Percentiles rank a stretch among this genome's conserved stretches.
These are phyloP conservation scores for Dictyostelium intermedium DNA, from an alignment of 78 protist species.

Conservation along the genomic window DNA sequence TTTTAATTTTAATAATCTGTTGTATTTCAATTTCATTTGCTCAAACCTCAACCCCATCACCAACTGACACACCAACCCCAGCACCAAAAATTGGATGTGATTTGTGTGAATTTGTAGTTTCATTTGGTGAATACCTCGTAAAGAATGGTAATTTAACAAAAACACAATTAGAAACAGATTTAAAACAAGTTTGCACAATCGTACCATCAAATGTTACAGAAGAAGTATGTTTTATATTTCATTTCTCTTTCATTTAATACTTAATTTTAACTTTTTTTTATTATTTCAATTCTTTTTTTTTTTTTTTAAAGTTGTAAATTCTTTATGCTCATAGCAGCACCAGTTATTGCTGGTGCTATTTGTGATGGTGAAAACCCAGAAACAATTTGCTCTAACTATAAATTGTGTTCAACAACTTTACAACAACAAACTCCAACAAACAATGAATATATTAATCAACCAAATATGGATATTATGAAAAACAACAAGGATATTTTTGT, in stretches of 20 bases:
- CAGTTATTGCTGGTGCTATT: slow-evolving; percentile 28
- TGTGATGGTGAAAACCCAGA: slow-evolving; percentile 13
- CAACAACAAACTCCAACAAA: background rate
- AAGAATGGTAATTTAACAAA: slow-evolving; percentile 22
- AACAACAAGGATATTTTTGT: background rate
- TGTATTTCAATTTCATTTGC: background rate
- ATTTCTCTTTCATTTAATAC: background rate
- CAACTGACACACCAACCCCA: background rate
- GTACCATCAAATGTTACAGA: slow-evolving; percentile 32
- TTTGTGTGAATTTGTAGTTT: background rate
- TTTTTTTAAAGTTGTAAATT: background rate
- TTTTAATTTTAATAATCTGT: background rate
- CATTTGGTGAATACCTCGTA: slow-evolving; percentile 2
- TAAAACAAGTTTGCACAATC: slow-evolving; percentile 1
- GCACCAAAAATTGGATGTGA: slow-evolving; percentile 2
- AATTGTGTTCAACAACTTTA: background rate
- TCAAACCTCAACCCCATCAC: background rate
- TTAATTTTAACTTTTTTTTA: too few relatives aligned
- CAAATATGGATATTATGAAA: background rate
- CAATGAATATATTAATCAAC: background rate
- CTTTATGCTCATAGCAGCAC: slow-evolving; percentile 38
- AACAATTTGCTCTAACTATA: slow-evolving; percentile 18
- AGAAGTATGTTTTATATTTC: background rate
- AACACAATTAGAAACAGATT: slow-evolving; percentile 38
- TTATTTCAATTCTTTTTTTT: too few relatives aligned